Evolutionary conservation across 2,329 filamentous ascomycete genomes (phyloP).

Genomic region (Nemania sp.): DNA sequence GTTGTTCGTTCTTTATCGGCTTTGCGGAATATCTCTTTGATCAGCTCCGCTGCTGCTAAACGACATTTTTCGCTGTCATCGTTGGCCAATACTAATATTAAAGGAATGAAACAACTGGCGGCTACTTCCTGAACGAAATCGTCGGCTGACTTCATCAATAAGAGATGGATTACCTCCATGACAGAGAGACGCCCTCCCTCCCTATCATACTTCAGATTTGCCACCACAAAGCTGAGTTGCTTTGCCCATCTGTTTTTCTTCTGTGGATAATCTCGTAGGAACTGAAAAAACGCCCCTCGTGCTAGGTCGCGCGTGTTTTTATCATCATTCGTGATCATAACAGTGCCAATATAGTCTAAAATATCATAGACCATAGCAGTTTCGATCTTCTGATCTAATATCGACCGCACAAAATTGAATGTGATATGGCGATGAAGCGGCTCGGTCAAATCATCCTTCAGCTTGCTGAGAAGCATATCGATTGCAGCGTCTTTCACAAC

Average conservation of each 20-base stretch:
- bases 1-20: conserved; percentile 73
- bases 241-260: conserved; percentile 86
- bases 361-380: conserved; percentile 89
- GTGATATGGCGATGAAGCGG: conserved; percentile 89
- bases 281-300: conserved; percentile 88
- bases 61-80: conserved; percentile 87
- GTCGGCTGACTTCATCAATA: conserved; percentile 83
- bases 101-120: conserved; percentile 78
- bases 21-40: conserved; percentile 79
- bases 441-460: conserved; percentile 89
- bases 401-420: conserved; percentile 89
- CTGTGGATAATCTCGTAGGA: conserved; percentile 92
- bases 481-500: conserved; percentile 79
- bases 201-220: conserved; percentile 88
- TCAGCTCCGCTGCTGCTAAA: conserved; percentile 75
- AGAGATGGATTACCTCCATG: conserved; percentile 84
- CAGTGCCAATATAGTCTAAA: conserved; percentile 81
- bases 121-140: conserved; percentile 82
- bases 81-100: conserved; percentile 84
- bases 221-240: conserved; percentile 84
- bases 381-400: conserved; percentile 82
- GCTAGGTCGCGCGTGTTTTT: conserved; percentile 85
- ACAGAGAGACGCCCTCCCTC: conserved; percentile 88
- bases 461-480: conserved; percentile 77
- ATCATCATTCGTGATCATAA: conserved; percentile 97